Evolutionary conservation across 441 rosid species (phyloP).

Genomic region (Erysimum pusillum): DNA sequence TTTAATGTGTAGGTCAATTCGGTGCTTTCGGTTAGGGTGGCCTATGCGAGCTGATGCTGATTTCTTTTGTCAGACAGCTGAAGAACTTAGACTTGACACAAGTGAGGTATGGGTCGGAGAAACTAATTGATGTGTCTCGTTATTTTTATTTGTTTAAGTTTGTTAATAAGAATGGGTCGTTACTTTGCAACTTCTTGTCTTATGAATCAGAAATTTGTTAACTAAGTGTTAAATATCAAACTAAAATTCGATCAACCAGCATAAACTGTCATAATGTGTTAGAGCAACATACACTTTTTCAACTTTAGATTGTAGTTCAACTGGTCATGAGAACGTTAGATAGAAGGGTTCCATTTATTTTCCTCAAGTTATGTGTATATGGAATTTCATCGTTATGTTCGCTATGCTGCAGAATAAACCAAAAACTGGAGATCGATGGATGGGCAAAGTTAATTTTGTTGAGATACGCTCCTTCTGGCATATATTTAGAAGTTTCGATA

Average conservation of each 20-base stretch:
- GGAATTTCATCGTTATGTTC: slow-evolving; percentile 8
- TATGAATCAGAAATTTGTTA: background rate
- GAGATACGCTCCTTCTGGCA: slow-evolving; percentile 77
- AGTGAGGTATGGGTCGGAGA: slow-evolving; percentile 47
- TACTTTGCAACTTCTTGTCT: background rate
- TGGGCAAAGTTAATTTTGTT: slow-evolving; percentile 70
- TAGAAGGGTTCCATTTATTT: background rate
- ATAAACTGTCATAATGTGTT: slow-evolving; percentile 5
- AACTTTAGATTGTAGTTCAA: slow-evolving; percentile 16
- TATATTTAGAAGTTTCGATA: slow-evolving; percentile 75
- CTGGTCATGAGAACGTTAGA: slow-evolving; percentile 4
- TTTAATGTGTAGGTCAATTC: slow-evolving; percentile 55
- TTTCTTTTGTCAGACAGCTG: slow-evolving; percentile 55
- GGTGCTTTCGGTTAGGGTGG: slow-evolving; percentile 72
- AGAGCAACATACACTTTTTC: background rate
- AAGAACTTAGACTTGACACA: slow-evolving; percentile 31
- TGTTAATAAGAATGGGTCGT: no score
- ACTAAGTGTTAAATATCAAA: background rate
- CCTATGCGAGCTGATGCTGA: slow-evolving; percentile 70
- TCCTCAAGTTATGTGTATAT: background rate
- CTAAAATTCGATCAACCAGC: background rate
- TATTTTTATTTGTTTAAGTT: background rate
- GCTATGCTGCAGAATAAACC: slow-evolving; percentile 56
- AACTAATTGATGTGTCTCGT: slow-evolving; percentile 7
- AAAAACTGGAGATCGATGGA: slow-evolving; percentile 51